These are phyloP conservation scores for Penicillium canescens DNA, from an alignment of 495 filamentous ascomycete genomes.

Conservation along the genomic window DNA sequence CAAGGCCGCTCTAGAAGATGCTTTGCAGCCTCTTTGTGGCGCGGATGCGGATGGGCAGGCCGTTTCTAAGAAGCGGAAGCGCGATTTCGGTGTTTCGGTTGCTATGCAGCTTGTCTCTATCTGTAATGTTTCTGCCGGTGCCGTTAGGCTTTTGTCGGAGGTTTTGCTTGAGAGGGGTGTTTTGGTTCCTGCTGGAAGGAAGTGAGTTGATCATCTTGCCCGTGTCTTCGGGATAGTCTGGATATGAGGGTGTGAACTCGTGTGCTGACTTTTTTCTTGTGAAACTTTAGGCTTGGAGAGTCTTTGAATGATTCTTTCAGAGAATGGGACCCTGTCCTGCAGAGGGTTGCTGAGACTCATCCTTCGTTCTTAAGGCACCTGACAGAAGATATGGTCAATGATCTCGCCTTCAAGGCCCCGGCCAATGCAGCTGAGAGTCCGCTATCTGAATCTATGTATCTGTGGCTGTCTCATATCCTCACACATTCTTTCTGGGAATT, in stretches of 20 bases:
- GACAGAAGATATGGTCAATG: constrained; percentile 37
- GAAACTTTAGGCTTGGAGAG: constrained; percentile 30
- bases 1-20: constrained; percentile 16
- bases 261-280: constrained; percentile 3
- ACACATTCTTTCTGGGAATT: constrained; percentile 35
- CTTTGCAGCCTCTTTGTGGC: constrained; percentile 19
- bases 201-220: constrained; percentile 26
- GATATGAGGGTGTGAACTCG: neutral
- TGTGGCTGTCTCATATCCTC: constrained; percentile 45
- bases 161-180: constrained; percentile 30
- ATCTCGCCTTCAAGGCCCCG: constrained; percentile 24
- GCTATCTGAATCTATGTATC: constrained; percentile 30
- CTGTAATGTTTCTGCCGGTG: constrained; percentile 24
- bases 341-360: constrained; percentile 28
- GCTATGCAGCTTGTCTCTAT: constrained; percentile 30
- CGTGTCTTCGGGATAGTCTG: neutral
- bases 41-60: constrained; percentile 11
- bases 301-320: constrained; percentile 29
- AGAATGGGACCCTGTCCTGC: constrained; percentile 38
- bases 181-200: constrained; percentile 29
- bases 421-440: constrained; percentile 20
- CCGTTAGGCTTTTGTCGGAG: constrained; percentile 20
- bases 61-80: constrained; percentile 35
- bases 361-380: constrained; percentile 34
- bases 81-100: constrained; percentile 23